Base-by-base conservation (phyloP, 2,329 filamentous ascomycete species). In the Paecilomyces variotii region DNA sequence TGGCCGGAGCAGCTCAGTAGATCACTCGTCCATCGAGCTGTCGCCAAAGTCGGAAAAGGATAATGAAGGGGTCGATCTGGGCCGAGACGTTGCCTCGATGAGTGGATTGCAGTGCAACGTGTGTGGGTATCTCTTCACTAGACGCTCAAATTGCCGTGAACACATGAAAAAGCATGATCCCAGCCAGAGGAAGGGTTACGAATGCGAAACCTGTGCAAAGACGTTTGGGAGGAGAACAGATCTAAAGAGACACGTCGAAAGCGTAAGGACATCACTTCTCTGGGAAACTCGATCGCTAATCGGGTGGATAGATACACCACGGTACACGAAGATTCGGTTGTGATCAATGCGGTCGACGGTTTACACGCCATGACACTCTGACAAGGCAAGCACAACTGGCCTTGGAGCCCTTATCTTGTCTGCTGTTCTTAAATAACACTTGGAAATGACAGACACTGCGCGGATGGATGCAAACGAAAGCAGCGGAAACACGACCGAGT, bases 151-250 rank as follows among this genome's bases (percentile, higher is more conserved):
- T 74, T 90, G 87, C 76, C 91, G 89, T 68, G 88, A 90, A 30
- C 91, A 96, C 71, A 82, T 92, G 81, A 87, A 92, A 68, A 92
- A 87, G 0, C 91, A 96, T 69, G 86, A 94, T 68, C 85, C 89
- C 12, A 82, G 84, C 60, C 82, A 88, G 58, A 84, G 84, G 66
- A 89, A 89, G 66, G 85, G 87, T 0, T 88, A 90, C 67, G 79
- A 81, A 1, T 96, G 91, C 72, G 72, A 80, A 2, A 82, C 81
- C 56, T 96, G 91, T 74, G 80, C 76, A 64, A 90, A 88, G 75
- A 84, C 84, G 56, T 96, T 96, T 72, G 89, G 90, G 19, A 83
- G 91, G 65, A 91, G 88, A 74, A 92, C 91, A 1, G 91, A 96
- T 71, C 80, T 96, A 26, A 74, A 74, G 50, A 77, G 84, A 60